phyloP scores from a whole-genome alignment of 441 rosid genomes.

The Pelargonium fulgidum region DNA sequence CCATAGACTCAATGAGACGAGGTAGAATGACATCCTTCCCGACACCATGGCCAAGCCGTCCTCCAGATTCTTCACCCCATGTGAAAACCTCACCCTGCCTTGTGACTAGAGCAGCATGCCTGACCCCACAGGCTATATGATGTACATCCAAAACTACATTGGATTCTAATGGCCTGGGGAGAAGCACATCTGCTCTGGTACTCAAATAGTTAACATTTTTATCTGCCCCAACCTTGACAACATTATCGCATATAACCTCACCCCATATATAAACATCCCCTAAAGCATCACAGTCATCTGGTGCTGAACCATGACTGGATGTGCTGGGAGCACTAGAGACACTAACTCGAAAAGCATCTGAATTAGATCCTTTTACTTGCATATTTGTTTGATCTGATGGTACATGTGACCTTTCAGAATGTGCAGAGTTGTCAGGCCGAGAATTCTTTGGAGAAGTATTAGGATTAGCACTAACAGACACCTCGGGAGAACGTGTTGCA shows the following conservation, averaged over 20 bases:
- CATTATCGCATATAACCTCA: slow-evolving; percentile 77
- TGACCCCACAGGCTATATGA: slow-evolving; percentile 84
- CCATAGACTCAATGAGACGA: slow-evolving; percentile 70
- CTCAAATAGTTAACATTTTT: slow-evolving; percentile 50
- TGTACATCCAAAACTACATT: slow-evolving; percentile 86
- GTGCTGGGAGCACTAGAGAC: slow-evolving; percentile 95
- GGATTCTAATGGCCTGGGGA: slow-evolving; percentile 90
- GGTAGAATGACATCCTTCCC: slow-evolving; percentile 81
- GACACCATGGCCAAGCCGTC: slow-evolving; percentile 97
- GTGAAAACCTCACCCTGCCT: slow-evolving; percentile 90
- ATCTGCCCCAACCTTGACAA: slow-evolving; percentile 74
- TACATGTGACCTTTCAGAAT: slow-evolving; percentile 79
- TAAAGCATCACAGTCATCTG: slow-evolving; percentile 93
- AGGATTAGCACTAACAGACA: slow-evolving; percentile 57
- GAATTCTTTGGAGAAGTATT: slow-evolving; percentile 78
- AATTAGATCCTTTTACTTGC: slow-evolving; percentile 51
- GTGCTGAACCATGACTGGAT: slow-evolving; percentile 97
- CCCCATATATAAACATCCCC: slow-evolving; percentile 99
- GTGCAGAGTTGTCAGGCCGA: slow-evolving; percentile 64
- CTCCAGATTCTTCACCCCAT: slow-evolving; percentile 96
- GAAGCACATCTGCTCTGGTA: slow-evolving; percentile 59
- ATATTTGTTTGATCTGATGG: slow-evolving; percentile 78
- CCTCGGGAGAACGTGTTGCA: slow-evolving; percentile 72
- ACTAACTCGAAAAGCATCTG: slow-evolving; percentile 90
- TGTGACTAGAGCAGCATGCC: slow-evolving; percentile 83